phyloP scores from a whole-genome alignment of 78 protist genomes.

The slime mould (Dictyostelium discoideum) region DNA sequence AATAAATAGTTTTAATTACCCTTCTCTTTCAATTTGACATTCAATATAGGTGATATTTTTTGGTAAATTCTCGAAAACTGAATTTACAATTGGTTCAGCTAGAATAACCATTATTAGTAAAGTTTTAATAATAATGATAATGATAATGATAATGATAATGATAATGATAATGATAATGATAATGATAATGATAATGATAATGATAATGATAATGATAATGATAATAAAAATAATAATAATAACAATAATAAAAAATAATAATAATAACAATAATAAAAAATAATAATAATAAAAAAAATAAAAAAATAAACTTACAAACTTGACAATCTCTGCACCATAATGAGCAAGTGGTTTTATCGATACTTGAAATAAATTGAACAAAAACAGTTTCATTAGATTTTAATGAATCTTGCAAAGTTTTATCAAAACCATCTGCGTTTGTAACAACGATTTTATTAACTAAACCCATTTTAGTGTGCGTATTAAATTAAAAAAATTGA shows the following conservation, averaged over 20 bases:
- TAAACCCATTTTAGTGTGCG: background rate
- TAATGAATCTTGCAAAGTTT: slow-evolving; percentile 11
- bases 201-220: too few species aligned
- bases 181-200: too few species aligned
- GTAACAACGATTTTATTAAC: slow-evolving; percentile 27
- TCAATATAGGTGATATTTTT: slow-evolving; percentile 5
- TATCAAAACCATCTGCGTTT: background rate
- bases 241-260: too few species aligned
- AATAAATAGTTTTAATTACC: background rate
- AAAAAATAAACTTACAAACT: slow-evolving; percentile 14
- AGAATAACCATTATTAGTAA: too few species aligned
- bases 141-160: too few species aligned
- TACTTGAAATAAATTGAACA: slow-evolving; percentile 39
- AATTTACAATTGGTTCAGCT: slow-evolving; percentile 71
- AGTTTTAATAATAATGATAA: too few species aligned
- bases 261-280: background rate
- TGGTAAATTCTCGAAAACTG: background rate
- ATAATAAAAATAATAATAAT: too few species aligned
- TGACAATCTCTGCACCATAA: slow-evolving; percentile 70
- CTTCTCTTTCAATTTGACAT: slow-evolving; percentile 70
- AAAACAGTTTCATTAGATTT: background rate
- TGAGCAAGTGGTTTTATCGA: slow-evolving; percentile 22
- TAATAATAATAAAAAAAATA: background rate
- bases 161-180: too few species aligned
- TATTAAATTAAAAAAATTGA: background rate